phyloP scores from a whole-genome alignment of 768 basidiomycete genomes.

The Postia placenta region DNA sequence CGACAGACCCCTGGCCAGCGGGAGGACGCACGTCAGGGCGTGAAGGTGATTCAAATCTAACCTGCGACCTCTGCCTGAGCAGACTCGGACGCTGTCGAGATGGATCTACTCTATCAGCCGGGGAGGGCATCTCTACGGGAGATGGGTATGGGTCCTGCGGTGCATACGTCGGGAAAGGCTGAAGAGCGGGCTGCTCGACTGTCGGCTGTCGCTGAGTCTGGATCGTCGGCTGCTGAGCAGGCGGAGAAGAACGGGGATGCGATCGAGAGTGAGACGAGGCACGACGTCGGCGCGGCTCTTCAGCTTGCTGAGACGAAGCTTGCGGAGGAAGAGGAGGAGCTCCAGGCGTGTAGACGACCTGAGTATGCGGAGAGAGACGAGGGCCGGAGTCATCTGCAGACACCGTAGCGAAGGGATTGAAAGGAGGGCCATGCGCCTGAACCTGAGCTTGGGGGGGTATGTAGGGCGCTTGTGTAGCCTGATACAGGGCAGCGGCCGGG shows the following conservation, averaged over 20 bases:
- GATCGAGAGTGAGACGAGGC: background rate
- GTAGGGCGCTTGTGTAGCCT: constrained; percentile 2
- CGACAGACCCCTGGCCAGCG: background rate
- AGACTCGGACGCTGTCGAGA: background rate
- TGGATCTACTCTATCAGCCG: background rate
- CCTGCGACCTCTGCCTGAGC: constrained; percentile 3
- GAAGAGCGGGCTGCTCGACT: background rate
- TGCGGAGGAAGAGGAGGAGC: background rate
- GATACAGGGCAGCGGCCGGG: constrained; percentile 9
- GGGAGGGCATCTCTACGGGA: background rate
- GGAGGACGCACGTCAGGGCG: constrained; percentile 4
- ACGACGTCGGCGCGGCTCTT: background rate
- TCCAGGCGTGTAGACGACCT: background rate
- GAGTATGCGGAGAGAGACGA: background rate
- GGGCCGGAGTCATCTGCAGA: background rate
- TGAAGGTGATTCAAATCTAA: constrained; percentile 3
- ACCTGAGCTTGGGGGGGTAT: background rate
- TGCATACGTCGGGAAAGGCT: background rate
- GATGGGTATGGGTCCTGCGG: background rate
- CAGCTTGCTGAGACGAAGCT: background rate
- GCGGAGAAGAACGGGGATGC: background rate
- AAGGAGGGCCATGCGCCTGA: background rate
- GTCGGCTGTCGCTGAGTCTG: background rate
- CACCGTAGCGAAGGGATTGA: background rate
- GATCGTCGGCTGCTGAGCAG: background rate